A percentile compares a stretch with the other conserved stretches of the same genome.
Conservation (phyloP, 495 filamentous ascomycete genomes). For the Xanthoparmelia taractica region DNA sequence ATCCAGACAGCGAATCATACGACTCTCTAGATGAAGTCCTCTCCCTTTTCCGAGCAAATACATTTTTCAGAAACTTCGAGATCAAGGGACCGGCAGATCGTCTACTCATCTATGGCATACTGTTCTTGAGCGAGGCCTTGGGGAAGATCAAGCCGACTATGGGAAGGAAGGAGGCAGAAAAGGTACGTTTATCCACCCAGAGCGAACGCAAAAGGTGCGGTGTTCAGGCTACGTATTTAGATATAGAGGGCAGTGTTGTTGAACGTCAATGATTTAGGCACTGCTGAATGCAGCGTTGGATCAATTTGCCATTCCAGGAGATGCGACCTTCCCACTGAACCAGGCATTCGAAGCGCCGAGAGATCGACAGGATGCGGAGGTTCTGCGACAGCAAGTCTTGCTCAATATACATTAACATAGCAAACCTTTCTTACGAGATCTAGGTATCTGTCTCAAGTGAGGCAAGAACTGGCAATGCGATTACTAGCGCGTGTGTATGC, state of each 20-base stretch:
- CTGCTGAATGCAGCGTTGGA: slow-evolving; percentile 70
- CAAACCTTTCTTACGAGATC: not conserved
- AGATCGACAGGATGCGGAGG: slow-evolving; percentile 82
- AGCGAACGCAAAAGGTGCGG: not conserved
- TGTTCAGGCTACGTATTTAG: not conserved
- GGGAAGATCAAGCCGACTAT: slow-evolving; percentile 70
- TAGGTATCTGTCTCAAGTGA: slow-evolving; percentile 74
- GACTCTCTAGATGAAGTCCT: slow-evolving; percentile 93
- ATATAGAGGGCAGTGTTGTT: not conserved
- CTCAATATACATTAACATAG: not conserved
- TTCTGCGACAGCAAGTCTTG: slow-evolving; percentile 57
- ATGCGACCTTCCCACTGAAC: slow-evolving; percentile 86
- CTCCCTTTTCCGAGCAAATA: slow-evolving; percentile 91
- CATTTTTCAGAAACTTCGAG: slow-evolving; percentile 98
- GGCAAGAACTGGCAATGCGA: slow-evolving; percentile 80
- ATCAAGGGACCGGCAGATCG: slow-evolving; percentile 95
- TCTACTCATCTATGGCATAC: slow-evolving; percentile 90
- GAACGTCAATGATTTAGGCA: slow-evolving; percentile 35
- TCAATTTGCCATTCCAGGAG: slow-evolving; percentile 92
- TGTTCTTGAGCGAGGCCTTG: slow-evolving; percentile 85
- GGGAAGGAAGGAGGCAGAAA: slow-evolving; percentile 51
- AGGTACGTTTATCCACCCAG: slow-evolving; percentile 34
- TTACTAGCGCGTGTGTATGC: slow-evolving; percentile 80
- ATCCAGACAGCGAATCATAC: slow-evolving; percentile 80
- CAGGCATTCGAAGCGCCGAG: slow-evolving; percentile 74